A percentile compares a stretch with the other conserved stretches of the same genome.
Evolutionary conservation across 768 basidiomycete species (phyloP).

Genomic region (Hygrophoropsis aurantiaca): DNA sequence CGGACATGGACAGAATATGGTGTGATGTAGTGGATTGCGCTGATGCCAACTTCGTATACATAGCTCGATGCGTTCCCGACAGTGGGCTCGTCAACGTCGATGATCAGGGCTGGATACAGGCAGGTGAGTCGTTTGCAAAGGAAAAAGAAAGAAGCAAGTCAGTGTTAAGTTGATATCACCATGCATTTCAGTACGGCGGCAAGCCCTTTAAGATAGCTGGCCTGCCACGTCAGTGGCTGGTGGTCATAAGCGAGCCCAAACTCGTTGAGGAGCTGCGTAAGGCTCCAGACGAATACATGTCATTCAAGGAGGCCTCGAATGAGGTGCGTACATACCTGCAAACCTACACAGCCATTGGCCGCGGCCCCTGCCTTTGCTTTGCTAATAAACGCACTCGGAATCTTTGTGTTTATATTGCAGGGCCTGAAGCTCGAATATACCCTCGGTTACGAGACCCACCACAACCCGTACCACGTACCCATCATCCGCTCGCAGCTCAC

Average conservation of each 20-base stretch:
- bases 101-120: conserved; percentile 33
- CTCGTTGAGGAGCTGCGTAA: conserved; percentile 40
- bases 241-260: conserved; percentile 33
- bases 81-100: conserved; percentile 17
- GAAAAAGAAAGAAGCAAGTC: too few species aligned
- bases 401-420: conserved; percentile 20
- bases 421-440: conserved; percentile 37
- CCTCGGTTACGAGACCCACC: conserved; percentile 29
- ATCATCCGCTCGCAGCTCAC: conserved; percentile 31
- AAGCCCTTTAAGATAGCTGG: conserved; percentile 31
- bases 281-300: conserved; percentile 38
- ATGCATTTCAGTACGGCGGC: conserved; percentile 24
- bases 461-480: conserved; percentile 30
- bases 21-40: too few species aligned
- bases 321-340: too few species aligned
- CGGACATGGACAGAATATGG: too few species aligned
- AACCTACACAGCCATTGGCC: too few species aligned
- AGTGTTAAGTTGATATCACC: too few species aligned
- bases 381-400: too few species aligned
- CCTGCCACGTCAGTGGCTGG: conserved; percentile 34
- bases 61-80: conserved; percentile 30
- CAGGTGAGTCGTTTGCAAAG: conserved; percentile 24
- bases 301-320: conserved; percentile 24
- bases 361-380: background rate
- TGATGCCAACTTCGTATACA: too few species aligned